Evolutionary conservation across 176 grass and related monocot species (phyloP), one percentile per base, ranked within the genome.

Genomic region (Luzula sylvatica): DNA sequence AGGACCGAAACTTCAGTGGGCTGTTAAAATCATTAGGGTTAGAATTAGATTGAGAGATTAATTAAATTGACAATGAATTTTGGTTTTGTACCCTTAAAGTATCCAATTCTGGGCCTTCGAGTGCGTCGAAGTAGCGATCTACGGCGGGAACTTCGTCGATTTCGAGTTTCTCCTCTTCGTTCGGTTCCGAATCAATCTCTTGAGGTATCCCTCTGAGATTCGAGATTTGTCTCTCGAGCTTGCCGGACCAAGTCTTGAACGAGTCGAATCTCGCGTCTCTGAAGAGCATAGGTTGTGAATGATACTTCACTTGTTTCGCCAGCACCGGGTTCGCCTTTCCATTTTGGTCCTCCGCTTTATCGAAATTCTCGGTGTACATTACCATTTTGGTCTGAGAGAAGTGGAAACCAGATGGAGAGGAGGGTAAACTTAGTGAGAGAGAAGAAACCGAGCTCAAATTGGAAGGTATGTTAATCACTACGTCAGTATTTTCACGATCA

Each of bases 241-340:
- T 82, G 18, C 90, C 90, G 4, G 84, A 89, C 77, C 82, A 96
- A 40, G 90, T 96, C 73, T 96, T 96, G 67, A 89, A 96, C 7
- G 70, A 55, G 52, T 96, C 90, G 21, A 88, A 96, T 20, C 76
- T 47, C 44, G 50, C 75, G 66, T 88, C 80, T 55, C 81, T 75
- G 16, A 50, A 19, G 9, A 85, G 76, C 13, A 87, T 71, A 13
- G 83, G 72, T 80, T 83, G 88, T 16, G 88, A 94, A 35, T 70
- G 70, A 42, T 78, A 87, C 61, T 65, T 46, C 49, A 68, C 72
- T 65, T 81, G 82, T 56, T 62, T 69, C 2, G 68, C 26, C 41
- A 67, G 66, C 52, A 42, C 65, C n/a, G 83, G 68, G 1, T 52
- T 35, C n/a, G 0, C 12, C 22, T 59, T 65, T 40, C 0, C 5